Base-by-base conservation (phyloP, 768 basidiomycete species). In the Mycena galopus region DNA sequence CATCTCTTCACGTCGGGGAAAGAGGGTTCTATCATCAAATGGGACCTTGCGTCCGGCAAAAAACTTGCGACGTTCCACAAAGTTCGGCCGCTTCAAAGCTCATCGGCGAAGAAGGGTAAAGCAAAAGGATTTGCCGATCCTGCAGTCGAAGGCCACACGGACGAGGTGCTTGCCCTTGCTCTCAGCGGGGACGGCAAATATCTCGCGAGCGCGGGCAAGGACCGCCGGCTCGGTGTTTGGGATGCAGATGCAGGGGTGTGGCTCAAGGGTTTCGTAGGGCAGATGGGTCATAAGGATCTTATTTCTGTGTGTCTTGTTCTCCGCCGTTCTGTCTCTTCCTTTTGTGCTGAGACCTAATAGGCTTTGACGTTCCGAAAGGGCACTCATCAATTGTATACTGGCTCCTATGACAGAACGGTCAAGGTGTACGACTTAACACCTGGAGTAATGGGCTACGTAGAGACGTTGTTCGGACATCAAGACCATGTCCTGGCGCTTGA, bases 391-490 rank as follows among this genome's bases (percentile, higher is more conserved):
- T 83, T 96, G 32, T 94, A 94, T 82, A 89, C 92, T 21, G 90
- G 88, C 44, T 93, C 95, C 21, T 90, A 92, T 79, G 95, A 99
- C 80, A 93, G 97, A 17, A 96, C 96, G 0, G 79, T 98, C 67
- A 97, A 97, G 81, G 86, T 98, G 3, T 97, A 93, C 81, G 97
- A 94, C 71, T 80, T 89, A 21, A 82, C 86, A 3, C 89, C 87
- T 16, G 86, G 88, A 12, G 94, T 95, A 7, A 89, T 97, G 87
- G 96, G 95, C 12, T 96, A 96, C 77, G 93, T 99, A 67, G 97
- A 99, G 81, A 98, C 97, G 10, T 85, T 99, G 5, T 99, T 97
- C 79, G 98, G 98, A 1, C 98, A 99, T 79, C 97, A 99, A 83
- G 97, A 98, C 78, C 88, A 90, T 32, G 90, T 98, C 32, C 84